Evolutionary conservation across 2,329 filamentous ascomycete genomes (phyloP).

Genomic region (Gnomoniopsis sp.): DNA sequence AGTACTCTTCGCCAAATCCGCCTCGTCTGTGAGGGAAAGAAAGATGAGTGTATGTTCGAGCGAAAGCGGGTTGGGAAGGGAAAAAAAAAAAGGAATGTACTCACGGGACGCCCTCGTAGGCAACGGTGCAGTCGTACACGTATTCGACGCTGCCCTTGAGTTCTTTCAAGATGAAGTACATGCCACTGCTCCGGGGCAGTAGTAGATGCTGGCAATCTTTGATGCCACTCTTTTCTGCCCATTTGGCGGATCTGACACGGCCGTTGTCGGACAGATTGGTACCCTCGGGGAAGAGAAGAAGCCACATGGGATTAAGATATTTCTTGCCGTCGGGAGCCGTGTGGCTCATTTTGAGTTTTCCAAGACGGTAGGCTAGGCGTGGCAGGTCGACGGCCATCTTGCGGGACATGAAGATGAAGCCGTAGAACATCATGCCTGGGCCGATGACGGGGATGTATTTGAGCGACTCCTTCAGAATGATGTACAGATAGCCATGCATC

Average conservation of each 20-base stretch:
- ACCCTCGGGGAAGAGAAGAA: constrained; percentile 83
- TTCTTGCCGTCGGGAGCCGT: constrained; percentile 49
- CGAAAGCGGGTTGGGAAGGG: background rate
- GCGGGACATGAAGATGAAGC: constrained; percentile 88
- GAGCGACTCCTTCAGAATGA: constrained; percentile 84
- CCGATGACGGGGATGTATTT: constrained; percentile 79
- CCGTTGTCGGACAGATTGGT: constrained; percentile 76
- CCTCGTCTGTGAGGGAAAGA: constrained; percentile 52
- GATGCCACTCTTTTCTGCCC: constrained; percentile 73
- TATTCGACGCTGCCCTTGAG: constrained; percentile 73
- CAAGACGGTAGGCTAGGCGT: constrained; percentile 69
- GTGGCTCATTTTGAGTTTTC: constrained; percentile 61
- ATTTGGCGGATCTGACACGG: constrained; percentile 65
- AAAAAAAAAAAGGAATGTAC: constrained; percentile 33
- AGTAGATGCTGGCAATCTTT: constrained; percentile 72
- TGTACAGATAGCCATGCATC: constrained; percentile 84
- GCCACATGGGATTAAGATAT: constrained; percentile 80
- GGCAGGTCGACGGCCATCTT: constrained; percentile 80
- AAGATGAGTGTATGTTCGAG: background rate
- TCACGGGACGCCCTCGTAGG: constrained; percentile 90
- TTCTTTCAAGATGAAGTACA: constrained; percentile 75
- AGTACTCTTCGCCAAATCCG: constrained; percentile 85
- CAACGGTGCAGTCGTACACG: constrained; percentile 90
- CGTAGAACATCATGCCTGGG: constrained; percentile 78
- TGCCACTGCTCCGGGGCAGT: constrained; percentile 75